Base-by-base conservation (phyloP, 495 filamentous ascomycete species). In the Penicillium fimorum region DNA sequence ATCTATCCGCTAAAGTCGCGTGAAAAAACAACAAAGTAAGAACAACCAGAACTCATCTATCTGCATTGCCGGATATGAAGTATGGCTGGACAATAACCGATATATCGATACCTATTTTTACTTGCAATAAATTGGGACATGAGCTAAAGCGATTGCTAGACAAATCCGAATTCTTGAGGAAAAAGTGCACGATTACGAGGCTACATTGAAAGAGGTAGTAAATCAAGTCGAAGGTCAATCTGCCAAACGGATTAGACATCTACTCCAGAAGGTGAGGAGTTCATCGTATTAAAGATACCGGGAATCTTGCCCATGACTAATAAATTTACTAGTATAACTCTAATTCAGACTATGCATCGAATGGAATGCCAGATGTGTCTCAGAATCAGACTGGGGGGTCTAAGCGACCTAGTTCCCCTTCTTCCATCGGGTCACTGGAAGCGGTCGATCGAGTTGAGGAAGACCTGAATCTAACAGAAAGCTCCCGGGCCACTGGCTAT, bases 371-470 rank as follows among this genome's bases (percentile, higher is more conserved):
- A 3, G 17, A 2, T 37, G 17, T 20, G 5, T 41, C 12, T 20
- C 48, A n/a, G 2, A 22, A 47, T 15, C 47, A 47, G 7, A 15
- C 9, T 45, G 27, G 37, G 24, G 27, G 37, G 24, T 10, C 33
- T 13, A 44, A 56, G 12, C 24, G 25, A 47, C 29, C 50, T 24
- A 62, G 60, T 11, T 68, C 66, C 1, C 55, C 68, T 22, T 82
- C 78, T 5, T 82, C 79, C 4, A 71, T 79, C 13, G 82, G 83
- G 12, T 87, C 84, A 4, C 75, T 78, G 11, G 76, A 77, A 17
- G 81, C 77, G 17, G 52, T 81, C n/a, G 83, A 86, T 57, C 67
- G 70, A 17, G 70, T 85, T 12, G 71, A 81, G 17, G 78, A 85
- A 56, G 85, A 87, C 50, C 63, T 75, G 6, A 82, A 82, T 59